These are phyloP conservation scores for Talaromyces piceae DNA, from an alignment of 2,329 filamentous ascomycete species.

Conservation along the genomic window DNA sequence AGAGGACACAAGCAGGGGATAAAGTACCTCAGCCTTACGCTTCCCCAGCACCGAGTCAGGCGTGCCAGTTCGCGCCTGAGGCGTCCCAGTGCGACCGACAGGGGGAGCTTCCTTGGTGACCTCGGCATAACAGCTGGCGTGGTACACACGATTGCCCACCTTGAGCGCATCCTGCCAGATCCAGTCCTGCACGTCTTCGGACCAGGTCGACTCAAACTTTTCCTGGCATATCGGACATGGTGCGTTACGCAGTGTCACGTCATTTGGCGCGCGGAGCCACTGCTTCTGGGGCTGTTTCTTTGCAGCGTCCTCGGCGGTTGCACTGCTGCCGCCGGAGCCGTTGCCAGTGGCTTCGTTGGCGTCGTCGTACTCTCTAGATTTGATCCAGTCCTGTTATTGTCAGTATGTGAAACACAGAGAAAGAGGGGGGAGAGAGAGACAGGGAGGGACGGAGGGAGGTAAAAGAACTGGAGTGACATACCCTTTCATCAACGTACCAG, in stretches of 20 bases:
- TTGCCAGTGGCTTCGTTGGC: conserved; percentile 40
- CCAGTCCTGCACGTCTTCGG: conserved; percentile 89
- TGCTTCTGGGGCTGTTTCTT: conserved; percentile 55
- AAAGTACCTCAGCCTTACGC: conserved; percentile 61
- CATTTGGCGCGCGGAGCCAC: conserved; percentile 78
- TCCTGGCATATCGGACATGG: conserved; percentile 94
- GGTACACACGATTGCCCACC: conserved; percentile 73
- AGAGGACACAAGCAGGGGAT: no score
- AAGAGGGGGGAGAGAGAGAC: no score
- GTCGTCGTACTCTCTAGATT: conserved; percentile 72
- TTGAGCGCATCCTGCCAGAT: conserved; percentile 88
- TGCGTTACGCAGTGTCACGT: conserved; percentile 64
- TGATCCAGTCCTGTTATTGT: conserved; percentile 71
- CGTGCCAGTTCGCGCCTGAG: conserved; percentile 41
- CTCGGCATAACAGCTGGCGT: conserved; percentile 83
- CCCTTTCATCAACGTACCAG: conserved; percentile 84
- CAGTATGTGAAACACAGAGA: conserved; percentile 8
- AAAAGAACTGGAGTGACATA: no score
- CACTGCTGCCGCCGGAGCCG: conserved; percentile 31
- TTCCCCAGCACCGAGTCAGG: conserved; percentile 64
- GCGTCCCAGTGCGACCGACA: conserved; percentile 22
- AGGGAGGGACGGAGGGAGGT: no score
- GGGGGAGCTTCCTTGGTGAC: conserved; percentile 57
- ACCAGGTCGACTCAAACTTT: conserved; percentile 85
- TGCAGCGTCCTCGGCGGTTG: conserved; percentile 33